Evolutionary conservation across 2,329 filamentous ascomycete species (phyloP), one percentile per base, ranked within the genome.

Genomic region (Venturia effusa): DNA sequence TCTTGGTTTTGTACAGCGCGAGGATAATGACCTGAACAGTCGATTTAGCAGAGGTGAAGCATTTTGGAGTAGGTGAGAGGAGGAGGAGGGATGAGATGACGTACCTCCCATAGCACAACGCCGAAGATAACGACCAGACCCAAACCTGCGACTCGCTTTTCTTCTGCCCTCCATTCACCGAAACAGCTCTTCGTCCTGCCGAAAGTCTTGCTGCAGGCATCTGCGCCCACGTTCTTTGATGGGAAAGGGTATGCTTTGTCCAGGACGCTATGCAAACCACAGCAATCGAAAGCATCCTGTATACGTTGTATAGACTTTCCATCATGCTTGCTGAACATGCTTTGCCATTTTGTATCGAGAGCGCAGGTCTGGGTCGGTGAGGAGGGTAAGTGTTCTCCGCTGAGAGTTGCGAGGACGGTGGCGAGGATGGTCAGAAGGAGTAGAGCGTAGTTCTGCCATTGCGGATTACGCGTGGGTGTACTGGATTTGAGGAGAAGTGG

Each of bases 191-290:
- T 69, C 0, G 70, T 71, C 37, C 83, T 76, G 0, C 77, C 76
- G 67, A 79, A 84, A 4, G 77, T 72, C 57, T 76, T 71, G 4
- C 74, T 67, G 69, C 86, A 88, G 15, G 74, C 71, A 54, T 73
- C 67, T 24, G 64, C 51, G 51, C 69, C 66, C 55, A 73, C 61
- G 61, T 69, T 67, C 61, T 72, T 67, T 63, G 75, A 64, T 62
- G 77, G 77, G 65, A 88, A 89, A 0, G 88, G 88, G 77, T 81
- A 89, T 0, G 83, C 81, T 67, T 81, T 83, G 69, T 91, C 86
- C 37, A 71, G 73, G 34, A 83, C 70, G 4, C 77, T 80, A 64
- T 79, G 79, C 40, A 89, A 77, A 0, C 88, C 88, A 68, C 88
- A 91, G 75, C 88, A 91, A 8, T 81, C 71, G 39, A 89, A 80